Conservation (phyloP, 495 filamentous ascomycete species). For the Xanthoparmelia taractica region DNA sequence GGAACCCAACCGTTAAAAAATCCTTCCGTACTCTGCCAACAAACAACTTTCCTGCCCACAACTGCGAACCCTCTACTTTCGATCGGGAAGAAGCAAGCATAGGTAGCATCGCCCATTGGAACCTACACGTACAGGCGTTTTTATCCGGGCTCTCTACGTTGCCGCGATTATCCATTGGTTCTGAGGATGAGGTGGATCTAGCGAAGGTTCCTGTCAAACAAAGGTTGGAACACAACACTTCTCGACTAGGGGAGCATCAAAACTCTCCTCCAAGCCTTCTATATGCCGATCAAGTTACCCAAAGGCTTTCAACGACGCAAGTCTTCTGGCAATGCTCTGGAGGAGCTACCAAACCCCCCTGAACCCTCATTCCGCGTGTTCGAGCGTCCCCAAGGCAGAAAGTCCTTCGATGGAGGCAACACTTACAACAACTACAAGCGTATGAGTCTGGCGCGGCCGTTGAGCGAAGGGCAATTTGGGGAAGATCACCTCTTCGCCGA, state of each 20-base stretch:
- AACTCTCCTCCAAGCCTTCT: slow-evolving; percentile 17
- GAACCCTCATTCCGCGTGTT: slow-evolving; percentile 54
- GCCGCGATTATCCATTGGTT: neutral
- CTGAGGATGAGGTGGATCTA: neutral
- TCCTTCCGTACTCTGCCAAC: neutral
- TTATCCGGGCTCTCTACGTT: slow-evolving; percentile 2
- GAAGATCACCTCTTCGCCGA: slow-evolving; percentile 38
- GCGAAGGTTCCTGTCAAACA: neutral
- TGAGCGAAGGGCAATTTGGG: slow-evolving; percentile 48
- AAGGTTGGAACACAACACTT: neutral
- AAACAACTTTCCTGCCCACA: neutral
- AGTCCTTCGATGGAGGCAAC: slow-evolving; percentile 45
- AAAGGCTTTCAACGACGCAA: slow-evolving; percentile 59
- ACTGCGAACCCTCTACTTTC: neutral
- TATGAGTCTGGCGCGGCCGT: slow-evolving; percentile 34
- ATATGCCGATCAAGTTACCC: slow-evolving; percentile 64
- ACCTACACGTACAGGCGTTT: neutral
- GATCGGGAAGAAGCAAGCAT: neutral
- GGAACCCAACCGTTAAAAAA: neutral
- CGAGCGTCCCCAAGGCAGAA: slow-evolving; percentile 44
- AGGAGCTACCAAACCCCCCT: slow-evolving; percentile 44
- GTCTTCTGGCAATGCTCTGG: slow-evolving; percentile 57
- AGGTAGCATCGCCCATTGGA: neutral
- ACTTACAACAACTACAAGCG: slow-evolving; percentile 38
- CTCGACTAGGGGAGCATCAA: slow-evolving; percentile 1